A percentile compares a stretch with the other conserved stretches of the same genome.
These are phyloP conservation scores for Narthecium ossifragum DNA, from an alignment of 106 monocot genomes.

Conservation along the genomic window DNA sequence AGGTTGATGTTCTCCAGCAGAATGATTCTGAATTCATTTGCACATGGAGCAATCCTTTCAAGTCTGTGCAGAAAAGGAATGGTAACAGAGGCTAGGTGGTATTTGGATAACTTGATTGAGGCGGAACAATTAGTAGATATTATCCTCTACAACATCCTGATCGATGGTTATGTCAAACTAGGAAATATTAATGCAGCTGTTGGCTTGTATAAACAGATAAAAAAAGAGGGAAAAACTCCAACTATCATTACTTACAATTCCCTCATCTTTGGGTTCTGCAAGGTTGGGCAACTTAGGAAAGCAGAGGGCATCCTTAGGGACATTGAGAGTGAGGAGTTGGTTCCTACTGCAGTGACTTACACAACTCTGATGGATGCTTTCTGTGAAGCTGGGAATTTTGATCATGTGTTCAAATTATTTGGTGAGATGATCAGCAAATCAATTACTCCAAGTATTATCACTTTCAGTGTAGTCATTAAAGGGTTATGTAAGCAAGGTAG, in stretches of 20 bases:
- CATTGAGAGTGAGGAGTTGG: slow-evolving; percentile 22
- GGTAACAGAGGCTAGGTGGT: slow-evolving; percentile 46
- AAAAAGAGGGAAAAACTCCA: slow-evolving; percentile 32
- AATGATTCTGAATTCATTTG: slow-evolving; percentile 37
- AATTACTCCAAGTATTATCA: slow-evolving; percentile 44
- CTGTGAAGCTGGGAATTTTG: slow-evolving; percentile 25
- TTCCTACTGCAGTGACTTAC: slow-evolving; percentile 62
- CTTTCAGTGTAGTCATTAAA: slow-evolving; percentile 70
- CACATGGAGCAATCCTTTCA: slow-evolving; percentile 45
- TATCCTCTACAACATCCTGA: slow-evolving; percentile 54
- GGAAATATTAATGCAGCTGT: slow-evolving; percentile 41
- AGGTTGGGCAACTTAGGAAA: slow-evolving; percentile 21
- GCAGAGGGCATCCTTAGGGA: slow-evolving; percentile 29
- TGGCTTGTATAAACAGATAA: slow-evolving; percentile 32
- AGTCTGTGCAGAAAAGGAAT: slow-evolving; percentile 44
- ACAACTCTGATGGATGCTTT: slow-evolving; percentile 71
- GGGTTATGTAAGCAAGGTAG: slow-evolving; percentile 46
- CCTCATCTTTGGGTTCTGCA: slow-evolving; percentile 61
- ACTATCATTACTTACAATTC: slow-evolving; percentile 65
- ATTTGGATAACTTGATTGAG: slow-evolving; percentile 28
- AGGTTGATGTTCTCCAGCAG: slow-evolving; percentile 34
- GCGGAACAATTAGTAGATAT: slow-evolving; percentile 24
- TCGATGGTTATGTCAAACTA: slow-evolving; percentile 56
- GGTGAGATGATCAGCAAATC: slow-evolving; percentile 53
- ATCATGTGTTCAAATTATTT: slow-evolving; percentile 30